A percentile compares a stretch with the other conserved stretches of the same genome.
Conservation (phyloP, 176 grass and related monocot species). For the Coix lacrymajobi region DNA sequence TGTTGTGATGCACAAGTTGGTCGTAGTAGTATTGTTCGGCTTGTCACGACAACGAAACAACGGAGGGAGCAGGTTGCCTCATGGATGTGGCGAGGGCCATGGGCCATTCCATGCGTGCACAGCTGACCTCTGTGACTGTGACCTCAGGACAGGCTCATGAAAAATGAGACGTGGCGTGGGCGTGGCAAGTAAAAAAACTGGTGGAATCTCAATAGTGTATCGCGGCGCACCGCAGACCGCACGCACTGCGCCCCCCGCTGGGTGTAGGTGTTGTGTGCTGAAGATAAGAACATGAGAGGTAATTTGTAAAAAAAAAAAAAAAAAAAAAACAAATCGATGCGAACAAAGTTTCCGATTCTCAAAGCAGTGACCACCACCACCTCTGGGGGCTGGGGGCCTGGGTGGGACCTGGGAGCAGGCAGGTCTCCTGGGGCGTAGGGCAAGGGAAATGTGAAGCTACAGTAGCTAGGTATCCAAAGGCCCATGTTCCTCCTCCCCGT, state of each 20-base stretch:
- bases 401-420: neutral
- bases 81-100: conserved; percentile 3
- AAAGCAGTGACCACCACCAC: neutral
- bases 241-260: neutral
- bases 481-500: neutral
- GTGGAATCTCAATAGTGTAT: neutral
- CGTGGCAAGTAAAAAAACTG: no score
- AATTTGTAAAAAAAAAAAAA: conserved; percentile 12
- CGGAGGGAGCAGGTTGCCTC: conserved; percentile 22
- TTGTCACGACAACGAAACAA: neutral
- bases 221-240: neutral
- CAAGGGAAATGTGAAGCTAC: neutral
- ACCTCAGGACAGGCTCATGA: neutral
- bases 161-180: neutral
- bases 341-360: conserved; percentile 7
- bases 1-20: conserved; percentile 1
- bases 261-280: neutral
- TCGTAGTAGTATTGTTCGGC: neutral
- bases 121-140: neutral
- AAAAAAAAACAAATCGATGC: neutral
- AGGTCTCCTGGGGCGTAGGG: conserved; percentile 21
- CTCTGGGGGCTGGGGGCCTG: neutral
- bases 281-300: neutral
- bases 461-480: conserved; percentile 7
- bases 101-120: neutral